Base-by-base conservation (phyloP, 1,139 yeast genomes). In the Kodamaea plutei region DNA sequence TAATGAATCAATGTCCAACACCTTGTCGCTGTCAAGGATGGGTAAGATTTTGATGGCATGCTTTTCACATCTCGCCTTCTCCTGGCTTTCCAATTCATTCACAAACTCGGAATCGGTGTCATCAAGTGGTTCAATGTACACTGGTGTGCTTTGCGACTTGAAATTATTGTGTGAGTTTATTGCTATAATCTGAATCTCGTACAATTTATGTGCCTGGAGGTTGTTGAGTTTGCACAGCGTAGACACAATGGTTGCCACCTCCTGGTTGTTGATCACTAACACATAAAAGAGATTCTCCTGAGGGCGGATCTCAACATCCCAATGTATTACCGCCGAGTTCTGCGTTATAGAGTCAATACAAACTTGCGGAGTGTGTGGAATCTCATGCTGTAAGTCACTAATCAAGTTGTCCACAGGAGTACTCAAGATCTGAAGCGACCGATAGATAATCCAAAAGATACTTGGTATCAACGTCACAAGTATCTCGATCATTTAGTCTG, bases 401-500 rank as follows among this genome's bases (percentile, higher is more conserved):
- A 64, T 54, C 20, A 64, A 45, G 34, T 55, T 59, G 24, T 60
- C 63, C 15, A 61, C 61, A 3, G 72, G 73, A 1, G 66, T 58
- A 25, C 49, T 50, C 29, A 64, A 48, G 16, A 67, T 50, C 38
- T 52, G 55, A 36, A 53, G 51, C 40, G 68, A 60, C 25, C 73
- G 56, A 41, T 64, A 65, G 8, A 64, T 39, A 29, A 68, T 54
- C 73, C 73, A 68, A 32, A 58, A 46, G 7, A 64, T 35, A 25
- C 72, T 63, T 16, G 73, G 72, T 22, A 67, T 48, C 22, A 64
- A 55, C n/a, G 73, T 66, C 29, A 65, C 43, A 26, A 66, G 52
- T 21, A 62, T 45, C 46, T 66, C 71, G 26, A 65, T 51, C 72
- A 66, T 65, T 23, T 22, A 10, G 24, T n/a, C 9, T 21, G 9